Evolutionary conservation across 1,284 basidiomycete genomes (phyloP).

Genomic region (Puccinia novopanici): DNA sequence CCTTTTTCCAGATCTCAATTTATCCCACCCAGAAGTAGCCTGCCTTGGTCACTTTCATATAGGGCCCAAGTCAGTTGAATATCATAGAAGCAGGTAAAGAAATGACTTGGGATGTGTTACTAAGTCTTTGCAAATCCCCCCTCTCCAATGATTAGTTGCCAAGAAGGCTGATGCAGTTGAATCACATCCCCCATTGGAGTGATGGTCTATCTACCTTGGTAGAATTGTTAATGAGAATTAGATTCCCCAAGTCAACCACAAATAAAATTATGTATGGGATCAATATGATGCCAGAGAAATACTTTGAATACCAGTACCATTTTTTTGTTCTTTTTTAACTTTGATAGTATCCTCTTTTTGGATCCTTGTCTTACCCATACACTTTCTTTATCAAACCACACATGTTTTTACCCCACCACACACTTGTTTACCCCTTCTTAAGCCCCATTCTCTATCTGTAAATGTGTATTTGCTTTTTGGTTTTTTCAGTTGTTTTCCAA

Average conservation of each 20-base stretch:
- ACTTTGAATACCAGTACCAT: no score
- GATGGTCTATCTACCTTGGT: not conserved
- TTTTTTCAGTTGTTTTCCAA: no score
- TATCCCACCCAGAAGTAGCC: not conserved
- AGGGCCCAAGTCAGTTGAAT: not conserved
- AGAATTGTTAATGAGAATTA: not conserved
- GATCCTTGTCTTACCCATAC: no score
- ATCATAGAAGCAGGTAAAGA: not conserved
- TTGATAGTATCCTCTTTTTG: no score
- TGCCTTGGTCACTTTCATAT: not conserved
- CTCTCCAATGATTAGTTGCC: not conserved
- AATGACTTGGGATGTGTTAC: not conserved
- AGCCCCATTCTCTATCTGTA: no score
- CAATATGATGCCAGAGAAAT: no score
- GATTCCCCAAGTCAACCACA: not conserved
- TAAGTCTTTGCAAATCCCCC: not conserved
- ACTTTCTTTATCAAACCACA: no score
- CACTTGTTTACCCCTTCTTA: no score
- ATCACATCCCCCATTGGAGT: slow-evolving; percentile 7
- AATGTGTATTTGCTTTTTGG: no score
- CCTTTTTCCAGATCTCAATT: not conserved
- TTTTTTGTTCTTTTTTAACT: no score
- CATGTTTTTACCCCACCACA: no score
- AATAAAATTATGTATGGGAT: not conserved
- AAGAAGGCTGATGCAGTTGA: not conserved